phyloP scores from a whole-genome alignment of 306 rosid genomes.

The Geum urbanum region DNA sequence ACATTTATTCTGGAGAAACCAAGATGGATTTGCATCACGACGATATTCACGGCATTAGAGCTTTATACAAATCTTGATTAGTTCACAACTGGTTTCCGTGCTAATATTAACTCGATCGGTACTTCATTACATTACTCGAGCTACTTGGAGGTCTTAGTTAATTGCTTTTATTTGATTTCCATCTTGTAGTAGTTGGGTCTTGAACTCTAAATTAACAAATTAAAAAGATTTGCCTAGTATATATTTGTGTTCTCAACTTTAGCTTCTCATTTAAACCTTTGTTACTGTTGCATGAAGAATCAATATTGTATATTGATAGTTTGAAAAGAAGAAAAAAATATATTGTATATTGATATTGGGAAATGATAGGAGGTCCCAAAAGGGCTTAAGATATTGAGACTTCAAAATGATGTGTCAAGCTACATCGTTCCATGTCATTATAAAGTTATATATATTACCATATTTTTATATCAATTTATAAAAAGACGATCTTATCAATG shows the following conservation, averaged over 20 bases:
- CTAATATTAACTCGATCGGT: not conserved
- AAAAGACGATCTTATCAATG: too few species aligned
- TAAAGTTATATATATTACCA: too few species aligned
- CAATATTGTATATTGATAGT: too few species aligned
- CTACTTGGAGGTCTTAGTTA: not conserved
- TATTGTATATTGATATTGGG: too few species aligned
- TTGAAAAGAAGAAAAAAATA: too few species aligned
- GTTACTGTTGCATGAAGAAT: not conserved
- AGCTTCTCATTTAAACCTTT: not conserved
- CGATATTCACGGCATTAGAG: conserved; percentile 24
- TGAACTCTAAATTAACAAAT: too few species aligned
- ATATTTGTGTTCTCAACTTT: not conserved
- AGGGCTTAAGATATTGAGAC: too few species aligned
- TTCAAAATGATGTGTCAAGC: too few species aligned
- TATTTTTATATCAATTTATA: too few species aligned
- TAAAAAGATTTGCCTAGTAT: not conserved
- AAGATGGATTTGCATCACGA: conserved; percentile 10
- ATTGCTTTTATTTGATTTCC: not conserved
- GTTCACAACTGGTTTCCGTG: not conserved
- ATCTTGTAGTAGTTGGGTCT: too few species aligned
- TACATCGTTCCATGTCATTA: too few species aligned
- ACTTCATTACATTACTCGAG: not conserved
- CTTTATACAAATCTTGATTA: conserved; percentile 10
- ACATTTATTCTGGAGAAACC: conserved; percentile 2
- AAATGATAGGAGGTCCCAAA: too few species aligned